phyloP scores from a whole-genome alignment of 2,329 filamentous ascomycete species.

The Leptographium radiaticola region DNA sequence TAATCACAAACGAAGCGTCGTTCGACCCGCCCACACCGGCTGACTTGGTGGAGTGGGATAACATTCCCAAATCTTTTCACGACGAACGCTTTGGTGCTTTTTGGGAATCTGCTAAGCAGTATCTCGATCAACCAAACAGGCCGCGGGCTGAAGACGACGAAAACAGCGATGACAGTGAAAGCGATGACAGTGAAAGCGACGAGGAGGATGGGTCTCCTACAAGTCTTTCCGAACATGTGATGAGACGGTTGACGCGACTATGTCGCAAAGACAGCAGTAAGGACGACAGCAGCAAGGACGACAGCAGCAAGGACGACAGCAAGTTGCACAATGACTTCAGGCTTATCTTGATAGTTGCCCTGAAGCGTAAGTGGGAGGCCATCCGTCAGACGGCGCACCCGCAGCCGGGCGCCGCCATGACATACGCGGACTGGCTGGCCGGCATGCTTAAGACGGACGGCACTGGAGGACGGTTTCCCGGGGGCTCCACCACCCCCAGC shows the following conservation, averaged over 20 bases:
- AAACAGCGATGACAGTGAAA: background rate
- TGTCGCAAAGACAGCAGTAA: no score
- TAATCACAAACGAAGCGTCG: background rate
- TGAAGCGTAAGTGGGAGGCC: background rate
- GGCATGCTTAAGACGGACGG: conserved; percentile 2
- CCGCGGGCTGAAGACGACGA: background rate
- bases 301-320: no score
- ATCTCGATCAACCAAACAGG: background rate
- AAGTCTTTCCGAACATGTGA: no score
- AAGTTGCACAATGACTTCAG: no score
- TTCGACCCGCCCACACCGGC: background rate
- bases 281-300: no score
- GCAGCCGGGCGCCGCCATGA: conserved; percentile 8
- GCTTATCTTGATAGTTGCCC: no score
- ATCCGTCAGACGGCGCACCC: conserved; percentile 9
- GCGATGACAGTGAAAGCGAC: conserved; percentile 8
- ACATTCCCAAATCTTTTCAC: background rate
- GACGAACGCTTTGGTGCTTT: background rate
- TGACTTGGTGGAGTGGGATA: background rate
- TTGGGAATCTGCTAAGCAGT: background rate
- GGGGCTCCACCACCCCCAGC: no score
- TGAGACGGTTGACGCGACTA: no score
- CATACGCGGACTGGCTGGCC: conserved; percentile 13
- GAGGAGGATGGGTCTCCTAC: conserved; percentile 6
- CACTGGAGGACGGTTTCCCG: no score